Evolutionary conservation across 2,329 filamentous ascomycete genomes (phyloP).

Genomic region (Diaporthe helianthi): DNA sequence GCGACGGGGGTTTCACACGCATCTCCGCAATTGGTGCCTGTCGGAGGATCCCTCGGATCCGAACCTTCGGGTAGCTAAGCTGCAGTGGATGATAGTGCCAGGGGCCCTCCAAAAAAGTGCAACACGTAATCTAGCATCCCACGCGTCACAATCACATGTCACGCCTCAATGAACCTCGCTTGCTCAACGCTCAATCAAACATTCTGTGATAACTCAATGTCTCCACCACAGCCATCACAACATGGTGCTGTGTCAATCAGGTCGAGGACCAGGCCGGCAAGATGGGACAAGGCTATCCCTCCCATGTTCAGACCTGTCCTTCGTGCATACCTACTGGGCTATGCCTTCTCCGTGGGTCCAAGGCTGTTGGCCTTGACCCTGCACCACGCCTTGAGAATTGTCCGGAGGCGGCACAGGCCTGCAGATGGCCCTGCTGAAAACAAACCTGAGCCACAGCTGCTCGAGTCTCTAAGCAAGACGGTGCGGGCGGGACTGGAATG

Average conservation of each 20-base stretch:
- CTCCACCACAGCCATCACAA: not conserved
- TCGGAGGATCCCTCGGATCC: conserved; percentile 11
- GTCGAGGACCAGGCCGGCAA: not conserved
- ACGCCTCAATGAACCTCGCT: not conserved
- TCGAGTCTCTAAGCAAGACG: conserved; percentile 48
- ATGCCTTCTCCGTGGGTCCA: conserved; percentile 64
- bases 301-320: conserved; percentile 61
- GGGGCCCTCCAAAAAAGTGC: conserved; percentile 3
- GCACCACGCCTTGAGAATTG: conserved; percentile 47
- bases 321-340: conserved; percentile 67
- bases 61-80: conserved; percentile 16
- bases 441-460: conserved; percentile 43
- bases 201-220: conserved; percentile 2
- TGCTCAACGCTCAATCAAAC: not conserved
- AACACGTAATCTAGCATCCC: conserved; percentile 4
- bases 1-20: not conserved
- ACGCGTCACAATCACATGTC: conserved; percentile 29
- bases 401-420: conserved; percentile 42
- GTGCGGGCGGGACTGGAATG: conserved; percentile 59
- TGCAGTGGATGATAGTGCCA: conserved; percentile 7
- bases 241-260: not conserved
- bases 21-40: not conserved
- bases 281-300: conserved; percentile 50
- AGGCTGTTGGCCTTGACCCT: conserved; percentile 62
- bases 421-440: conserved; percentile 41